Base-by-base conservation (phyloP, 108 stramenopile species). In the Cyclotella sp. region DNA sequence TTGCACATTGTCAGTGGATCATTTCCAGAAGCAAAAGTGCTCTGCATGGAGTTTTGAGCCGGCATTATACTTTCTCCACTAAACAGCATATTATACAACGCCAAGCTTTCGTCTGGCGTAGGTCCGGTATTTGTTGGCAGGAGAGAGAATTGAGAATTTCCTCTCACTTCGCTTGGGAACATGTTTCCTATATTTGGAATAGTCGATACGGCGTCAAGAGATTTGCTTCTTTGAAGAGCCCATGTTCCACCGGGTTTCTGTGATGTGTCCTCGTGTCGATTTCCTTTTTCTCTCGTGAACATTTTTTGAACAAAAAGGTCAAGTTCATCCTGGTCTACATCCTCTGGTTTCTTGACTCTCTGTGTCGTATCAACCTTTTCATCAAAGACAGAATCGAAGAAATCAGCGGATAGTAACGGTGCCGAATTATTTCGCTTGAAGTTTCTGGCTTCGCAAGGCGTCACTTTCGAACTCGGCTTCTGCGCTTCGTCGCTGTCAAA, bases 61-160 rank as follows among this genome's bases (percentile, higher is more conserved):
- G 29, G 55, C 18, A 49, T 9, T 4, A 57, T 26, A 57, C 21
- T 34, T 34, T 34, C 19, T 12, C 55, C 19, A 26, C 22, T 61
- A 30, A 61, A 39, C 12, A 61, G 60, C 60, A 61, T 61, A 13
- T 61, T 61, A 21, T 61, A 61, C 60, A 61, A 61, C 2, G 60
- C 29, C 60, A 61, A 39, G 30, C 60, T 61, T 8, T 61, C 60
- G 7, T 61, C 60, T 30, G 14, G 60, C 14, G 30, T 16, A 13
- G 60, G 60, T 15, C 13, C 34, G 1, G 24, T n/a, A 24, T 55
- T 24, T 1, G n/a, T 19, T 24, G 24, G 11, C n/a, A 24, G 21
- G 11, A 24, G 55, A 55, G 55, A 7, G 3, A 55, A 26, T 55
- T 55, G 55, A 55, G 11, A 12, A 19, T 55, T 55, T 19, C 3